Evolutionary conservation across 768 basidiomycete species (phyloP).

Genomic region (Kwoniella dendrophila): DNA sequence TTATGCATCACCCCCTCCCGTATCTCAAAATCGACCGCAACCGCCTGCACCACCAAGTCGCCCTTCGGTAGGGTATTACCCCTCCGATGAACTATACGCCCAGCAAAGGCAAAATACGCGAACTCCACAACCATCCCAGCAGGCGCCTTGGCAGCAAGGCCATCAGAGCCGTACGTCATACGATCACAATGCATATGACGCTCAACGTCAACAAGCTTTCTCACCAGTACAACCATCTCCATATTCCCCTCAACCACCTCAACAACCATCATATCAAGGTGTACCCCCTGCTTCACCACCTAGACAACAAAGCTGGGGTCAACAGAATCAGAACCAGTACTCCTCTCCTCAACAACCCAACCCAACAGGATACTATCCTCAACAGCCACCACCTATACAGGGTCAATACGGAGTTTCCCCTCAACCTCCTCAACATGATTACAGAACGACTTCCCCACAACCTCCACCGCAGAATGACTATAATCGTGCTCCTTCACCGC

Average conservation of each 20-base stretch:
- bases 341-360: conserved; percentile 1
- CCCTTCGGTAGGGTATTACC: conserved; percentile 43
- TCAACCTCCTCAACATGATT: conserved; percentile 8
- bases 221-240: conserved; percentile 7
- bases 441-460: conserved; percentile 12
- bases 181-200: not conserved
- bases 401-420: conserved; percentile 1
- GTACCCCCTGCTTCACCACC: conserved; percentile 8
- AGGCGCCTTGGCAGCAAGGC: conserved; percentile 23
- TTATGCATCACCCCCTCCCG: conserved; percentile 14
- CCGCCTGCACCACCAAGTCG: conserved; percentile 36
- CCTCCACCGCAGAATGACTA: conserved; percentile 15
- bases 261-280: conserved; percentile 9
- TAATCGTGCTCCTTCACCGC: conserved; percentile 15
- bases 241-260: conserved; percentile 9
- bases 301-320: conserved; percentile 15
- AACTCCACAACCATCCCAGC: conserved; percentile 2
- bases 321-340: conserved; percentile 9
- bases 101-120: conserved; percentile 20
- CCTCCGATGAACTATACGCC: conserved; percentile 49
- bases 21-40: conserved; percentile 26
- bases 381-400: conserved; percentile 21
- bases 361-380: conserved; percentile 2
- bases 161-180: conserved; percentile 10
- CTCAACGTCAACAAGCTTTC: conserved; percentile 5